Base-by-base conservation (phyloP, 345 rosid species). In the Linum trigynum region DNA sequence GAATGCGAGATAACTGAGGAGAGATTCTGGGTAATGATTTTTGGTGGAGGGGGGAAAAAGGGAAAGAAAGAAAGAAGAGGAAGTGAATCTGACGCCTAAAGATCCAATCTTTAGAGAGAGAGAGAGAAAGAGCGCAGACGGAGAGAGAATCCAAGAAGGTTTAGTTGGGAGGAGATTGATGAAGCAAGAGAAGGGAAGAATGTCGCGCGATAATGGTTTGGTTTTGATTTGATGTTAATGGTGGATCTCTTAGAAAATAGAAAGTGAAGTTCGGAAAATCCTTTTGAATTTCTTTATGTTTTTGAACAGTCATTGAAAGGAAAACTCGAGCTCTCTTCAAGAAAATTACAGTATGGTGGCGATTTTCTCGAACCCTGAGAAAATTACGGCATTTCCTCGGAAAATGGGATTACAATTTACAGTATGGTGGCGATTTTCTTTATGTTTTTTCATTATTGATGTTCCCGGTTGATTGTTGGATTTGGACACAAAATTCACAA, bases 301-400 rank as follows among this genome's bases (percentile, higher is more conserved):
- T 23, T 23, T 23, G 32, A 23, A 23, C 32, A 23, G 32, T 23
- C 32, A 23, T 23, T 23, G 32, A 23, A 23, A 23, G 32, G 32
- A 23, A 23, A 23, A 23, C 32, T 23, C 32, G 32, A 23, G 32
- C 32, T 23, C 32, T 23, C 32, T 23, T 23, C 32, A 55, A 23
- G 16, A 55, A 55, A 55, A 55, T 55, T 15, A 23, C 11, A 11
- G 12, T 55, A 55, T 55, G 12, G 15, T 55, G 58, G 58, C 16
- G 58, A 11, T 55, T 55, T 55, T 12, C 58, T 55, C 58, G 58
- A 14, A 11, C 16, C 16, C 12, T 55, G 58, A 55, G 58, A 55
- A 55, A 55, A 55, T 55, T 14, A 55, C 16, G 58, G 58, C 3
- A 55, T 55, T 55, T 55, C 16, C 58, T 55, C 58, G 58, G 58